Conservation (phyloP, 106 monocot genomes). For the Phalaenopsis equestris region DNA sequence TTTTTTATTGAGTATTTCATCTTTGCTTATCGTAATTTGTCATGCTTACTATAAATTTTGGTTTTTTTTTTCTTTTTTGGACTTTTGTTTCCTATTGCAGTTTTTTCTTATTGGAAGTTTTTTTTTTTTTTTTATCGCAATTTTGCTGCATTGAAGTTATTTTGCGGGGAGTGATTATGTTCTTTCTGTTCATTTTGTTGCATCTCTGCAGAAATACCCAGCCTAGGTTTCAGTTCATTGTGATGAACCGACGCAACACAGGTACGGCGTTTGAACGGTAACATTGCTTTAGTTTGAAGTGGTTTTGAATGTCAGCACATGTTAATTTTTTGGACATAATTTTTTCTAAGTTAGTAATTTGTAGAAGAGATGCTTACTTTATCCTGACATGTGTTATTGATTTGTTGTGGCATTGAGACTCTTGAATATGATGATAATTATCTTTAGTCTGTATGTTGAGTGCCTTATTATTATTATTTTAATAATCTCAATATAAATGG, state of each 20-base stretch:
- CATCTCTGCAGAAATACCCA: conserved; percentile 41
- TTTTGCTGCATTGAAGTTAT: background rate
- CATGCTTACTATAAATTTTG: background rate
- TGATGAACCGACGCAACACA: conserved; percentile 90
- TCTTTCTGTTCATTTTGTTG: background rate
- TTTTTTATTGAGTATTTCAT: background rate
- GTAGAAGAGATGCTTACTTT: background rate
- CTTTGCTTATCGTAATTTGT: background rate
- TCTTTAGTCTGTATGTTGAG: background rate
- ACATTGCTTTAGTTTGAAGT: background rate
- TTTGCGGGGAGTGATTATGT: background rate
- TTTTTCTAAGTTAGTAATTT: background rate
- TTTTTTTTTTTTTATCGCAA: background rate
- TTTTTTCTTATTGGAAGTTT: background rate
- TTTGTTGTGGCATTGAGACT: background rate
- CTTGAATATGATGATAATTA: background rate
- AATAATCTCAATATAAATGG: background rate
- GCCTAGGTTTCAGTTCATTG: conserved; percentile 91
- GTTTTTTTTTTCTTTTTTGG: background rate
- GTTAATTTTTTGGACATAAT: background rate
- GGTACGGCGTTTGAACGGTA: conserved; percentile 21
- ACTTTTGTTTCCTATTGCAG: background rate
- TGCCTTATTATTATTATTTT: background rate
- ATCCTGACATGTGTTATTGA: background rate
- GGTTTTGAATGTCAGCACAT: background rate